Conservation (phyloP, 345 rosid species). For the Salix caprea region DNA sequence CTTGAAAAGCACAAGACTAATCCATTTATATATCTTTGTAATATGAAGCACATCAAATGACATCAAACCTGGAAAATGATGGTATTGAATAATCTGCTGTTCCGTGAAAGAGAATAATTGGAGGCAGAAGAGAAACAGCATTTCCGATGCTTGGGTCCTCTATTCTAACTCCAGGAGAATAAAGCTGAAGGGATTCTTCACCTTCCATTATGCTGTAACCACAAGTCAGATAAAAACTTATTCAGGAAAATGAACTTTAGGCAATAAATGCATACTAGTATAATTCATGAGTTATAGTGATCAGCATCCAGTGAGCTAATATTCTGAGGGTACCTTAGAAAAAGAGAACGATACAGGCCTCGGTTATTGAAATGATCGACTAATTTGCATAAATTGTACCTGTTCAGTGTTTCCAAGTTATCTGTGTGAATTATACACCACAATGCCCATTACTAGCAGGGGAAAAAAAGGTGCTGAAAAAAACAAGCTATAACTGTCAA, state of each 20-base stretch:
- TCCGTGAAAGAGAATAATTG: slow-evolving; percentile 29
- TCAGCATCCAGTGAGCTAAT: neutral
- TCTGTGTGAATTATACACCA: neutral
- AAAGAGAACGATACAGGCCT: slow-evolving; percentile 31
- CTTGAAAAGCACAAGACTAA: too few relatives aligned
- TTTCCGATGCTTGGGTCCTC: slow-evolving; percentile 16
- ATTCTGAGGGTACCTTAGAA: slow-evolving; percentile 12
- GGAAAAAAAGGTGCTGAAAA: neutral
- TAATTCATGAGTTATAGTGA: neutral
- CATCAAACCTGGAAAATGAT: slow-evolving; percentile 20
- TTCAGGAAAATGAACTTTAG: neutral
- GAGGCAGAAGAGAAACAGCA: slow-evolving; percentile 28
- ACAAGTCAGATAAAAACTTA: neutral
- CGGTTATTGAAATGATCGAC: slow-evolving; percentile 31
- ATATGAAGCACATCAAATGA: neutral
- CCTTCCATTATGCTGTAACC: slow-evolving; percentile 31
- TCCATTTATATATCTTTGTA: neutral
- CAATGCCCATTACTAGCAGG: neutral
- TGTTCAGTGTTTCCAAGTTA: slow-evolving; percentile 15
- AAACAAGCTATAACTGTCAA: neutral
- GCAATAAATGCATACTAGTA: neutral
- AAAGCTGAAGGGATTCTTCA: slow-evolving; percentile 18
- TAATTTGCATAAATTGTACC: slow-evolving; percentile 26
- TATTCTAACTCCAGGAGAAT: slow-evolving; percentile 31
- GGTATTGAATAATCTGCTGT: slow-evolving; percentile 28